Evolutionary conservation across 2,329 filamentous ascomycete genomes (phyloP), one percentile per base, ranked within the genome.

Genomic region (Trichophyton benhamiae): DNA sequence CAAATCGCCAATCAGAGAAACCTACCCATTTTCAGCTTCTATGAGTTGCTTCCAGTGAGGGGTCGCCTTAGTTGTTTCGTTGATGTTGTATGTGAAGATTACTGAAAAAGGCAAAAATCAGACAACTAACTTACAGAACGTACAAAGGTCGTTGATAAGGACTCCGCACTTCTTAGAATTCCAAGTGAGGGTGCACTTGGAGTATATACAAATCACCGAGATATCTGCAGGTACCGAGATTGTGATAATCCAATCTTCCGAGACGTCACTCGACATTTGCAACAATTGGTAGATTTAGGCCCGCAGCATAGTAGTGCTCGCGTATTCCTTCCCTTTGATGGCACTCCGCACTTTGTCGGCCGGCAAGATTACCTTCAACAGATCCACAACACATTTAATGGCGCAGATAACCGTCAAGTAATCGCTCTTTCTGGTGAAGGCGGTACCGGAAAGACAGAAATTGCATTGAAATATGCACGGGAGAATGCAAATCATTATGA

Each of bases 401-500:
- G 59, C 25, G 15, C 25, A 15, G 33, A 42, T 41, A 20, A 22
- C 2, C 59, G 59, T 41, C 25, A 41, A 13, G 53, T 60, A 41
- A 27, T 60, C 22, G 59, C 38, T n/a, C 7, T 60, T 53, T 17
- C 42, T 41, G 59, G 59, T 17, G 46, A 60, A 7, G 59, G 59
- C 7, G 59, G 59, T 13, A 55, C 53, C 30, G 59, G 59, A 4
- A 60, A 60, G 38, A 60, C 59, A 9, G 44, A 60, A 44, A 46
- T 60, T 5, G 27, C 59, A 41, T 38, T 60, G 27, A 60, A 60
- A 41, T 60, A 60, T 41, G 59, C 59, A n/a, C 46, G 59, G 17
- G 59, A 60, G 27, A 52, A 22, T 25, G 59, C 52, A 7, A 33
- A 60, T 36, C 11, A n/a, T 7, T 60, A 60, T 38, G 46, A 60